Evolutionary conservation across 768 basidiomycete species (phyloP), one percentile per base, ranked within the genome.

Genomic region (Clitopilus hobsonii): DNA sequence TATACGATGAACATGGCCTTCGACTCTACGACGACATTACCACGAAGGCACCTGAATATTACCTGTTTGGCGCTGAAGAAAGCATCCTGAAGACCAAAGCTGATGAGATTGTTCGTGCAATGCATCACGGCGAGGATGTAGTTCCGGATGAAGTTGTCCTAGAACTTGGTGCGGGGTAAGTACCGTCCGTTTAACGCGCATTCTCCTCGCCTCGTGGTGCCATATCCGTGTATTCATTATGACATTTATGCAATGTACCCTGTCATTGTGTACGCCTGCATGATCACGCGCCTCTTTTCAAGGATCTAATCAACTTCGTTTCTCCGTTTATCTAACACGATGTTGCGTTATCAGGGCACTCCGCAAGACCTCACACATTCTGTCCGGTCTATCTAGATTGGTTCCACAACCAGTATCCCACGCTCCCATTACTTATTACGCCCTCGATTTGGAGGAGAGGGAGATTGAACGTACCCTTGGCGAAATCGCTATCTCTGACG

Each of bases 141-240:
- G 60, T 69, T 16, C 61, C 63, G 14, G 82, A 79, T 38, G 80
- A 84, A 52, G 78, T 86, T 51, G 77, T 97, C 6, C 77, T 98
- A 38, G 95, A 98, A 66, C 79, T 98, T n/a, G 95, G 96, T 41
- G 91, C 94, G 7, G 95, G 95, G 92, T 94, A 68, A 78, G 91
- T 53, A 24, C 26, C 41, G 11, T 48, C 41, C 49, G 22, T n/a
- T n/a, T n/a, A n/a, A n/a, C n/a, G 30, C n/a, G n/a, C n/a, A 49
- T 56, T n/a, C 13, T 23, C 4, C 51, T 11, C 27, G 24, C 18
- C 22, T 18, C 22, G 18, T 36, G 7, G 3, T 4, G 13, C 28
- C 55, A n/a, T 53, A n/a, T 25, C 16, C 53, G 8, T 11, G 20
- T 56, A 20, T 49, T 26, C 49, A n/a, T n/a, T n/a, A n/a, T 49